phyloP scores from a whole-genome alignment of 768 basidiomycete genomes.

The Sistotremastrum niveocremeum region DNA sequence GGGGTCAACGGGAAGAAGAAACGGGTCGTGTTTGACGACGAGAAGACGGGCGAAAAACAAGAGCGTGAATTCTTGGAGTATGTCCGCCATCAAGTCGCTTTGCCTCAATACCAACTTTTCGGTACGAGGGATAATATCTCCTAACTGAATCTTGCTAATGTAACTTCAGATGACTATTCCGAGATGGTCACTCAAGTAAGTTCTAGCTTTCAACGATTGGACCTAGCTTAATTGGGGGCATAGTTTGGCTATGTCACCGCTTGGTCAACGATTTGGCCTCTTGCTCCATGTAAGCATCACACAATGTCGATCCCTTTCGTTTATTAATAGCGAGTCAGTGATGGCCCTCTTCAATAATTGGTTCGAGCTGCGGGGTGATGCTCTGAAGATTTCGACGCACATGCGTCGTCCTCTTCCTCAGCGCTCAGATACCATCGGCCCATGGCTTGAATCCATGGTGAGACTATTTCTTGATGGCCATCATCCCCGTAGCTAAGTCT shows the following conservation, averaged over 20 bases:
- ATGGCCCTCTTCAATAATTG: constrained; percentile 89
- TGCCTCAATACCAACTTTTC: constrained; percentile 73
- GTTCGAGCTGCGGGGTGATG: constrained; percentile 84
- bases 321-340: constrained; percentile 19
- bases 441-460: constrained; percentile 82
- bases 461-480: constrained; percentile 4
- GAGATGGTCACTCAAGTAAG: constrained; percentile 80
- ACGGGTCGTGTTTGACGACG: constrained; percentile 60
- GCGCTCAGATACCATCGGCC: constrained; percentile 86
- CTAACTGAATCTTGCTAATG: neutral
- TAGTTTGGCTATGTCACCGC: constrained; percentile 79
- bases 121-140: constrained; percentile 20
- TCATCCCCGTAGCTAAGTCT: neutral
- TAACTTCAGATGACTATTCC: constrained; percentile 51
- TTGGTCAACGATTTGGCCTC: constrained; percentile 91
- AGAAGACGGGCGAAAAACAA: constrained; percentile 39
- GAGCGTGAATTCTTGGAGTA: constrained; percentile 72
- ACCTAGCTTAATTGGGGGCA: constrained; percentile 2
- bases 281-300: constrained; percentile 51
- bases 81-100: constrained; percentile 60
- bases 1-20: constrained; percentile 35
- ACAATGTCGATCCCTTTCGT: neutral
- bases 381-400: constrained; percentile 87
- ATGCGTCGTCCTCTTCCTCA: constrained; percentile 70
- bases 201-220: constrained; percentile 1